Evolutionary conservation across 371 early-diverging fungal species (phyloP).

Genomic region (Mycotypha africana): DNA sequence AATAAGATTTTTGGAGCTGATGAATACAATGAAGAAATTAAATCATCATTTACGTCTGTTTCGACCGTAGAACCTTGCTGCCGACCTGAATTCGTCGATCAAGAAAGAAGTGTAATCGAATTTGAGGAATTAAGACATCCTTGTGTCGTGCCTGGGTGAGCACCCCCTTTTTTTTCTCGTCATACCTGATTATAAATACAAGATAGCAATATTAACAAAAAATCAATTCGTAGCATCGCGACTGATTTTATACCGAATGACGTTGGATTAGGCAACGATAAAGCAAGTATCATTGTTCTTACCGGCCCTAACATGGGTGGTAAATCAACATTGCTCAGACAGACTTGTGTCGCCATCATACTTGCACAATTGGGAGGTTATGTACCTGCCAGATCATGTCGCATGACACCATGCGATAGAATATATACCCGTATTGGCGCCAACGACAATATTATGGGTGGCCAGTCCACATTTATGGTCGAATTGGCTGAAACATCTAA

Average conservation of each 20-base stretch:
- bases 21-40: too few species aligned
- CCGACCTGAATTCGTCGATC: constrained; percentile 73
- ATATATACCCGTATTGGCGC: constrained; percentile 98
- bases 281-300: constrained; percentile 82
- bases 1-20: too few species aligned
- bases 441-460: constrained; percentile 94
- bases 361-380: constrained; percentile 98
- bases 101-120: constrained; percentile 61
- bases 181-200: too few species aligned
- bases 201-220: too few species aligned
- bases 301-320: constrained; percentile 99
- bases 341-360: constrained; percentile 95
- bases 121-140: constrained; percentile 84
- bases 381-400: constrained; percentile 84
- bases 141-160: constrained; percentile 64
- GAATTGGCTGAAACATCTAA: constrained; percentile 96
- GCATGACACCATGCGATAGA: constrained; percentile 88
- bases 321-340: constrained; percentile 95
- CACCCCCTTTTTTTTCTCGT: too few species aligned
- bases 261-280: constrained; percentile 67
- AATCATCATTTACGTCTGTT: too few species aligned
- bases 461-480: constrained; percentile 99
- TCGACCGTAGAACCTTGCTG: constrained; percentile 53
- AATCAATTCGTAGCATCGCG: constrained; percentile 46
- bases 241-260: constrained; percentile 95